Percentiles rank a stretch among this genome's conserved stretches.
Evolutionary conservation across 2,329 filamentous ascomycete genomes (phyloP).

Genomic region (Xylaria polymorpha): DNA sequence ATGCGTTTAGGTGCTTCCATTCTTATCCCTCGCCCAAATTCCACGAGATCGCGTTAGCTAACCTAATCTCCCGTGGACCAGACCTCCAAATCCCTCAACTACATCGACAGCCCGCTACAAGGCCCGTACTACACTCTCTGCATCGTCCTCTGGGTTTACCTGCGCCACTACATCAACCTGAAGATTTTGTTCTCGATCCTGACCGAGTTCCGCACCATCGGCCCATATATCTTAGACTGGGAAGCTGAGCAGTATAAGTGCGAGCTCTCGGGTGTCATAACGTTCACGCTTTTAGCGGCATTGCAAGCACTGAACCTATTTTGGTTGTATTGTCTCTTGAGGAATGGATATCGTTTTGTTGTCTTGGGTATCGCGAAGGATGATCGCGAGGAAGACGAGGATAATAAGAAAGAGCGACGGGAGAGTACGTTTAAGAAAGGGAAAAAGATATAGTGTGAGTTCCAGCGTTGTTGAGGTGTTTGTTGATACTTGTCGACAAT

Average conservation of each 20-base stretch:
- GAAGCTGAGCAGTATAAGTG: constrained; percentile 70
- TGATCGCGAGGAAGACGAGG: constrained; percentile 67
- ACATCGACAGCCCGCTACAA: constrained; percentile 71
- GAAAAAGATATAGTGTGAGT: neutral
- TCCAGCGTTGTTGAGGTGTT: neutral
- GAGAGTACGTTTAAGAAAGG: neutral
- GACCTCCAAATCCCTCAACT: constrained; percentile 76
- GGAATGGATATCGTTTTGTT: constrained; percentile 66
- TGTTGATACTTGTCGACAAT: neutral
- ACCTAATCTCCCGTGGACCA: constrained; percentile 7
- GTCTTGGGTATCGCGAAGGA: constrained; percentile 63
- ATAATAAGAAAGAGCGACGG: constrained; percentile 38
- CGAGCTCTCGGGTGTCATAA: constrained; percentile 63
- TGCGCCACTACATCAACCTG: constrained; percentile 75
- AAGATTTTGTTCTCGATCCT: constrained; percentile 68
- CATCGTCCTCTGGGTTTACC: constrained; percentile 75
- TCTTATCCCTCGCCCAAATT: neutral
- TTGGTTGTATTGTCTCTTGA: constrained; percentile 69
- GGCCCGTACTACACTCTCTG: constrained; percentile 74
- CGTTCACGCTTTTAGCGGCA: constrained; percentile 62
- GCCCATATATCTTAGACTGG: constrained; percentile 70
- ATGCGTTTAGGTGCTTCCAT: neutral
- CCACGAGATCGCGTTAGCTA: constrained; percentile 17
- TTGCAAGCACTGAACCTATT: constrained; percentile 70
- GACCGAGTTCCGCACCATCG: constrained; percentile 67